A percentile compares a stretch with the other conserved stretches of the same genome.
Conservation (phyloP, 495 filamentous ascomycete species). For the Aspergillus leporis region DNA sequence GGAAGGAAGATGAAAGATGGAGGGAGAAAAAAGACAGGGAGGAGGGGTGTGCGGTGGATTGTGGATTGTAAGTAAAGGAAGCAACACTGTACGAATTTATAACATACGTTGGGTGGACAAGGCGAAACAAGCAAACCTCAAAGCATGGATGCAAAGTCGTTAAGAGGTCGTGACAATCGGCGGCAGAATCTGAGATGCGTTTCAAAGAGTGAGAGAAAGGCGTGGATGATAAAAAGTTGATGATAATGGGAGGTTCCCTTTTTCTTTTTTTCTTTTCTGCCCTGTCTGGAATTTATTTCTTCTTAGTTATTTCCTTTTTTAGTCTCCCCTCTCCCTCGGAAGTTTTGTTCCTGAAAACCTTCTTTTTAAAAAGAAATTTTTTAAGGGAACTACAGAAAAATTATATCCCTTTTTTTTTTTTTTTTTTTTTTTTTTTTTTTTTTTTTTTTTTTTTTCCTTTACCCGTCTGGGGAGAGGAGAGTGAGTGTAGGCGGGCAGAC, state of each 20-base stretch:
- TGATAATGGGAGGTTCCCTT: slow-evolving; percentile 16
- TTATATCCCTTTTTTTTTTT: slow-evolving; percentile 19
- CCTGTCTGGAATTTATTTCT: slow-evolving; percentile 8
- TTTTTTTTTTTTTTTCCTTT: slow-evolving; percentile 16
- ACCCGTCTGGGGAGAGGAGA: slow-evolving; percentile 25
- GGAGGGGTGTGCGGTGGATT: slow-evolving; percentile 1
- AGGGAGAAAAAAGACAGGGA: neutral
- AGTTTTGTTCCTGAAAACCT: slow-evolving; percentile 26
- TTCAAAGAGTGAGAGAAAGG: slow-evolving; percentile 20
- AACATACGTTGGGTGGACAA: slow-evolving; percentile 47
- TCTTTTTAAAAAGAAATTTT: slow-evolving; percentile 14
- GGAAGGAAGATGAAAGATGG: neutral
- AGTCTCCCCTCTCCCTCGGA: slow-evolving; percentile 21
- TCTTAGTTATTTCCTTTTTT: slow-evolving; percentile 12
- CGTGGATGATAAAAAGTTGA: slow-evolving; percentile 12
- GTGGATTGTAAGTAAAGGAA: slow-evolving; percentile 12
- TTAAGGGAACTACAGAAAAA: slow-evolving; percentile 1
- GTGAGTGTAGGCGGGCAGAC: slow-evolving; percentile 26
- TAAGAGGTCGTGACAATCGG: slow-evolving; percentile 27
- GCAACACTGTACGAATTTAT: neutral
- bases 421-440: slow-evolving; percentile 26
- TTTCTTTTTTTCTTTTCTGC: slow-evolving; percentile 17
- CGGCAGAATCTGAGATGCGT: slow-evolving; percentile 22
- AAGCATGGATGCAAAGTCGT: slow-evolving; percentile 36
- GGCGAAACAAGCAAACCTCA: slow-evolving; percentile 40